Evolutionary conservation across 441 rosid species (phyloP), one percentile per base, ranked within the genome.

Genomic region (Adansonia gregorii): DNA sequence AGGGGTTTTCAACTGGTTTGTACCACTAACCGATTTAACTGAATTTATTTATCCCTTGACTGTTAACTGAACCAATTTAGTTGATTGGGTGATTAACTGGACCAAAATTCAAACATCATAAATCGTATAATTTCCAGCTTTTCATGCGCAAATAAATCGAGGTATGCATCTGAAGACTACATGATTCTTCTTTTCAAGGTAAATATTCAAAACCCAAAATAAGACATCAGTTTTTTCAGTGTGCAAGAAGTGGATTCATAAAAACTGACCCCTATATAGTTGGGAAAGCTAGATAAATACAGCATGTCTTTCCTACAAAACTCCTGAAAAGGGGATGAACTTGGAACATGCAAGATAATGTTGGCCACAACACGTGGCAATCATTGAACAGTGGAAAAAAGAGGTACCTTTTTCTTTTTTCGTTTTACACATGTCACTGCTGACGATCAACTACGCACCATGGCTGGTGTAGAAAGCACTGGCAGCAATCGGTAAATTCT

Each of bases 401-500:
- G 69, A 19, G 49, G 20, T 24, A 17, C 45, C 49, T 4, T 39
- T 74, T 56, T n/a, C 9, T 58, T 19, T 2, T 48, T 48, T 58
- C 41, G 70, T 39, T 22, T 68, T 75, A 76, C 83, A 70, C 58
- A 78, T 78, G 84, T 69, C 65, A 43, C 67, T 20, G 39, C 11
- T 60, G 66, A 60, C 77, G 4, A 60, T 60, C 54, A 20, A 61
- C 58, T 35, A 9, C 55, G 71, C 59, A 76, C 31, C 76, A 46
- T 74, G 74, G 82, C 66, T 70, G 76, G 83, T 17, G 27, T 68
- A 68, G 56, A 77, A 73, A 73, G 78, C 83, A 54, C 55, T 79
- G 59, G 75, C 61, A 74, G 76, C 79, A 60, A 15, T 67, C n/a
- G 27, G 58, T 56, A 35, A 48, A 51, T 64, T 46, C 48, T 54